These are phyloP conservation scores for Polyplosphaeria fusca DNA, from an alignment of 495 filamentous ascomycete species.

Conservation along the genomic window DNA sequence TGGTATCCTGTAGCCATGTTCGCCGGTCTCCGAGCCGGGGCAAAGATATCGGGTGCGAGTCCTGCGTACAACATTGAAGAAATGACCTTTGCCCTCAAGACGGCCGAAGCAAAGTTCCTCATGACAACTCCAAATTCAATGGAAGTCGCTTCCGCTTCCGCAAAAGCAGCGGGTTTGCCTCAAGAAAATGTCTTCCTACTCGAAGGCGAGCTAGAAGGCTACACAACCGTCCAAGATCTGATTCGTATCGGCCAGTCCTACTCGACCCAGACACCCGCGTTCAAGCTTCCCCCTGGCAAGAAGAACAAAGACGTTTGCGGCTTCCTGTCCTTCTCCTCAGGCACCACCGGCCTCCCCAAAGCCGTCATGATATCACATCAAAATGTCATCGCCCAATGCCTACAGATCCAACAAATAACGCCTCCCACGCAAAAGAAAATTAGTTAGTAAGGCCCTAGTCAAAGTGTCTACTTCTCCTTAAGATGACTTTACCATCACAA, in stretches of 20 bases:
- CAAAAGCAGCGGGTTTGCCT: conserved; percentile 51
- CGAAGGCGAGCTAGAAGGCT: conserved; percentile 50
- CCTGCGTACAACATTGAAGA: conserved; percentile 62
- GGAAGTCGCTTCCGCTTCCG: conserved; percentile 51
- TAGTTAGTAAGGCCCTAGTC: no score
- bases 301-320: conserved; percentile 55
- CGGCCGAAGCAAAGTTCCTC: conserved; percentile 52
- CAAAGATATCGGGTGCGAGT: conserved; percentile 54
- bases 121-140: conserved; percentile 53
- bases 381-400: conserved; percentile 60
- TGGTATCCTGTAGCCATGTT: conserved; percentile 62
- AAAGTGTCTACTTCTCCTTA: no score
- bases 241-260: conserved; percentile 45
- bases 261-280: conserved; percentile 43
- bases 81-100: conserved; percentile 59
- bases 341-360: conserved; percentile 52
- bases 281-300: conserved; percentile 48
- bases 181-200: conserved; percentile 53
- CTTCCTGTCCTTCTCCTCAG: conserved; percentile 45
- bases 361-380: conserved; percentile 62
- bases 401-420: conserved; percentile 54
- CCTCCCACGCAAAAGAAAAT: conserved; percentile 47
- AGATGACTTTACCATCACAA: no score
- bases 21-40: conserved; percentile 48
- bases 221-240: conserved; percentile 51